Evolutionary conservation across 352 stramenopile species (phyloP).

Genomic region (Pythium biforme): DNA sequence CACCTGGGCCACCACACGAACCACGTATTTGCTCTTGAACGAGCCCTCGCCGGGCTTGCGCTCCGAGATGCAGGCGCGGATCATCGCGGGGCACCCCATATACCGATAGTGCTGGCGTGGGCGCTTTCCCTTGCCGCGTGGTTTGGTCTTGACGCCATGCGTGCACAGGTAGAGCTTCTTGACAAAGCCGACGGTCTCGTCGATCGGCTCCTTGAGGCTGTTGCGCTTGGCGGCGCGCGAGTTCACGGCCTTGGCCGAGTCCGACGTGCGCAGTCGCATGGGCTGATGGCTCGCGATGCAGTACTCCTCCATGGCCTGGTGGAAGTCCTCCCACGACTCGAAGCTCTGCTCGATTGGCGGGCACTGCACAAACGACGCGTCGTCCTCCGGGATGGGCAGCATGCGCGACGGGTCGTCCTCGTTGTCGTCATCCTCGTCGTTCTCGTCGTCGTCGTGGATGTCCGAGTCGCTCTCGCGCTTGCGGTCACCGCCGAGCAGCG

Average conservation of each 20-base stretch:
- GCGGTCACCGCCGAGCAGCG: conserved; percentile 55
- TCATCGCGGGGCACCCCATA: conserved; percentile 83
- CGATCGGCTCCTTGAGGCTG: conserved; percentile 82
- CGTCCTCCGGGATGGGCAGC: conserved; percentile 55
- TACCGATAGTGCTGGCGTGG: conserved; percentile 82
- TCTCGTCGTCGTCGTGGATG: conserved; percentile 52
- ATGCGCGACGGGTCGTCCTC: conserved; percentile 41
- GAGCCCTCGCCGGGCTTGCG: conserved; percentile 55
- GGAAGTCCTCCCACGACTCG: conserved; percentile 83
- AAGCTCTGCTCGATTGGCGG: conserved; percentile 71
- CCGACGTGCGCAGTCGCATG: conserved; percentile 77
- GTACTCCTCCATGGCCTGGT: conserved; percentile 79
- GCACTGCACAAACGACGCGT: conserved; percentile 65
- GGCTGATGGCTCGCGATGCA: conserved; percentile 71
- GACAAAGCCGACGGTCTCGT: conserved; percentile 81
- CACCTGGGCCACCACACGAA: conserved; percentile 80
- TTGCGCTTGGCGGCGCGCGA: conserved; percentile 77
- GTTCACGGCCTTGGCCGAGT: conserved; percentile 81
- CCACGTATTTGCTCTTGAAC: conserved; percentile 75
- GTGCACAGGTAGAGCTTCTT: conserved; percentile 87
- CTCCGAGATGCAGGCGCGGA: conserved; percentile 80
- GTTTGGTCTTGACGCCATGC: conserved; percentile 83
- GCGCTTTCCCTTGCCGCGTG: conserved; percentile 74
- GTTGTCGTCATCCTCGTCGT: conserved; percentile 40
- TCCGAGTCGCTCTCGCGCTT: conserved; percentile 61